Percentiles rank a stretch among this genome's conserved stretches.
phyloP scores from a whole-genome alignment of 148 eudicot genomes.

The Vaccinium darrowii region DNA sequence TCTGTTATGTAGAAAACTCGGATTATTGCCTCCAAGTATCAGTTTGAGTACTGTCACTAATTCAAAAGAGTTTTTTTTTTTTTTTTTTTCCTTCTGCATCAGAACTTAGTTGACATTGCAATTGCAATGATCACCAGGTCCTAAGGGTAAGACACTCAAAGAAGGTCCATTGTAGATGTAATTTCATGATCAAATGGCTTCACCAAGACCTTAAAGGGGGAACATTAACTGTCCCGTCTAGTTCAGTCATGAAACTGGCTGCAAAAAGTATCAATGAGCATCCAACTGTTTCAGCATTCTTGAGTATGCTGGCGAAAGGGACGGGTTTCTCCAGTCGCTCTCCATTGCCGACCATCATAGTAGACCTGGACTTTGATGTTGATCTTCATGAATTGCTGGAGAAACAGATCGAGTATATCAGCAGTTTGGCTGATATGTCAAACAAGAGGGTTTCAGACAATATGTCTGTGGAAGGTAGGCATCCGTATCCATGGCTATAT shows the following conservation, averaged over 20 bases:
- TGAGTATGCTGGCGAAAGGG: constrained; percentile 21
- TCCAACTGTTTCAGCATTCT: constrained; percentile 48
- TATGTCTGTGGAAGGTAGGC: constrained; percentile 28
- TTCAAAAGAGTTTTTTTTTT: not conserved
- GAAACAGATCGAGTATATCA: constrained; percentile 51
- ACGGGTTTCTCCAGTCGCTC: constrained; percentile 16
- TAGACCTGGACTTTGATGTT: constrained; percentile 37
- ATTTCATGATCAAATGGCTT: constrained; percentile 54
- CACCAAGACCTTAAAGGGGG: constrained; percentile 28
- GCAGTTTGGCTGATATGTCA: constrained; percentile 28
- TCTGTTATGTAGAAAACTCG: not conserved
- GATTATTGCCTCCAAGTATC: not conserved
- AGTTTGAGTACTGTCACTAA: not conserved
- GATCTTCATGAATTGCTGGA: constrained; percentile 42
- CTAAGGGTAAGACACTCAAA: constrained; percentile 51
- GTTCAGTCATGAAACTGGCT: constrained; percentile 45
- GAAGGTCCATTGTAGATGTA: constrained; percentile 56
- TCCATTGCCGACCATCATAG: constrained; percentile 19
- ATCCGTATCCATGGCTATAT: not conserved
- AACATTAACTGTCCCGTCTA: constrained; percentile 37
- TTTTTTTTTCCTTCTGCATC: not conserved
- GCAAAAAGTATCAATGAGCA: constrained; percentile 38
- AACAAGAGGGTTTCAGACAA: constrained; percentile 27
- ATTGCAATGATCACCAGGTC: constrained; percentile 32
- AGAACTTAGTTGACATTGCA: not conserved